phyloP scores from a whole-genome alignment of 148 eudicot genomes.

The Amaranthus hypochondriacus region DNA sequence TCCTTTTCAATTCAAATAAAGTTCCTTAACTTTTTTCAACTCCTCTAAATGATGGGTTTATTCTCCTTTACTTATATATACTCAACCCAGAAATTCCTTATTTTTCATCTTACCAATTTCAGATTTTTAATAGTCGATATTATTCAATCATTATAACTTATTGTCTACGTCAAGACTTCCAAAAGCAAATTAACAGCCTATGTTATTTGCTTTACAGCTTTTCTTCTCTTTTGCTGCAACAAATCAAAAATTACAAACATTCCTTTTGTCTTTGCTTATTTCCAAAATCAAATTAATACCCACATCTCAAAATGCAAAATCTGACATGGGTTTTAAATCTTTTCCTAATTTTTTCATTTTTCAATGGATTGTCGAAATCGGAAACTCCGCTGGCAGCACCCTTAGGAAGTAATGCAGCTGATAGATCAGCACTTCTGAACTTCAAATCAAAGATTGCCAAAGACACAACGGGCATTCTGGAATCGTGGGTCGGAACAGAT shows the following conservation, averaged over 20 bases:
- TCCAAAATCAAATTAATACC: constrained; percentile 25
- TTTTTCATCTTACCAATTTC: neutral
- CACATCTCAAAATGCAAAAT: constrained; percentile 45
- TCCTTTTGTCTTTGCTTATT: constrained; percentile 14
- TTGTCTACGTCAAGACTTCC: constrained; percentile 20
- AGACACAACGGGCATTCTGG: constrained; percentile 61
- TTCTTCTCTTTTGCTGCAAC: constrained; percentile 12
- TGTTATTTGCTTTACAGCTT: constrained; percentile 32
- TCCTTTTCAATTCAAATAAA: constrained; percentile 19
- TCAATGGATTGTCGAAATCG: constrained; percentile 15
- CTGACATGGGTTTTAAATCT: constrained; percentile 44
- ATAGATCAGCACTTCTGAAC: constrained; percentile 62
- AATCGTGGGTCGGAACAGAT: constrained; percentile 65
- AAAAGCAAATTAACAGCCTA: constrained; percentile 1
- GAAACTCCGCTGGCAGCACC: constrained; percentile 16
- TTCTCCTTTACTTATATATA: constrained; percentile 25
- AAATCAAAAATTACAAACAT: constrained; percentile 4
- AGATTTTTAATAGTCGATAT: neutral
- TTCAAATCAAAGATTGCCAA: constrained; percentile 54
- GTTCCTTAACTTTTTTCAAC: neutral
- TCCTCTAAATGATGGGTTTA: neutral
- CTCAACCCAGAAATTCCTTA: constrained; percentile 7
- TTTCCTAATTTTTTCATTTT: constrained; percentile 36
- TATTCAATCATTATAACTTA: constrained; percentile 19
- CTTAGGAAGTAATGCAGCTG: constrained; percentile 39